Conservation (phyloP, 148 eudicot genomes). For the Rhododendron simsii region DNA sequence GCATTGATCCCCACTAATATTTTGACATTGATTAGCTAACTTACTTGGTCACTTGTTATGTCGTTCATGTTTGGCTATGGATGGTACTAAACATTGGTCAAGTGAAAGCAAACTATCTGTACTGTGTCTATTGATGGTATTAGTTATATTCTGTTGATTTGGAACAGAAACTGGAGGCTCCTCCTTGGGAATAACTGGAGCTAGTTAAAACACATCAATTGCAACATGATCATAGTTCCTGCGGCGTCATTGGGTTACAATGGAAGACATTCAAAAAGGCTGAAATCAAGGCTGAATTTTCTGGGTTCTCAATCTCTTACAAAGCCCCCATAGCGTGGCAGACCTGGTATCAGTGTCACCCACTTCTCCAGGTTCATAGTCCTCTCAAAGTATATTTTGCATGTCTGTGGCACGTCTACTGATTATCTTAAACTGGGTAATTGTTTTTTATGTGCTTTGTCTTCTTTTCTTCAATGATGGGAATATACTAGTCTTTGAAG, state of each 20-base stretch:
- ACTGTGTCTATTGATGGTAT: neutral
- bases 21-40: neutral
- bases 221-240: conserved; percentile 69
- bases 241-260: conserved; percentile 76
- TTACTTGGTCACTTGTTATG: neutral
- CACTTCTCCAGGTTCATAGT: neutral
- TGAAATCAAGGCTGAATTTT: conserved; percentile 27
- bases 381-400: neutral
- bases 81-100: neutral
- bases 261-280: conserved; percentile 66
- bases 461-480: neutral
- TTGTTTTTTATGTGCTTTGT: neutral
- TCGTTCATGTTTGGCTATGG: neutral
- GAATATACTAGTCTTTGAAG: neutral
- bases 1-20: neutral
- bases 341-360: neutral
- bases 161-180: conserved; percentile 64
- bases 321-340: too few species aligned
- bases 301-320: too few species aligned
- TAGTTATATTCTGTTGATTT: neutral
- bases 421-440: neutral
- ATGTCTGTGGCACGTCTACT: neutral
- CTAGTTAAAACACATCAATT: conserved; percentile 55
- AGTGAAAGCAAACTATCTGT: neutral
- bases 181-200: conserved; percentile 62